Evolutionary conservation across 2,329 filamentous ascomycete genomes (phyloP), one percentile per base, ranked within the genome.

Genomic region (Falciphora oryzae): DNA sequence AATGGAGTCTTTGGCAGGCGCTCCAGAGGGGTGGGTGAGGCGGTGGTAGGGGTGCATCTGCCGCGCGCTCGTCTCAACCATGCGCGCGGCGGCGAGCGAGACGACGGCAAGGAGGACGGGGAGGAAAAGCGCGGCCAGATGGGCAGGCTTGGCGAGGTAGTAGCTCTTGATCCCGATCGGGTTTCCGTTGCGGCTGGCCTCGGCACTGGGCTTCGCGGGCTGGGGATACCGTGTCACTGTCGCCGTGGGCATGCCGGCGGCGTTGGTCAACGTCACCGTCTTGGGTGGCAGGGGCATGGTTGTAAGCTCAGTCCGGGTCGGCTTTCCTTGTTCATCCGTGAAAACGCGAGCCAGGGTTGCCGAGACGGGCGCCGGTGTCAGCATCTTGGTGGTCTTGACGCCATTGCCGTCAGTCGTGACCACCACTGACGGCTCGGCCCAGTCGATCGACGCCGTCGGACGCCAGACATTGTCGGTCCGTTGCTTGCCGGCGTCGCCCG

Each of bases 391-490:
- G 2, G 79, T 82, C 0, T 89, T 80, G 0, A 84, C 89, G 0
- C 81, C 89, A 50, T 92, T 92, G 67, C 75, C 89, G 11, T 81
- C 85, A 35, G 91, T 92, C 83, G 87, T 92, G 82, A 78, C 92
- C 56, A 91, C 44, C 16, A 50, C 44, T 18, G 44, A n/a, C 16
- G 44, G 44, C 44, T 50, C 44, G 44, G 44, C 44, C 44, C 44
- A 50, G 44, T 50, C 22, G 18, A 50, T 50, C 44, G 44, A 50
- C 44, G 44, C 44, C 22, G 18, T n/a, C 44, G 44, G 44, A 7
- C 44, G 44, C 16, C 16, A 50, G 35, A 8, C 11, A 92, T 85
- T 80, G 72, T 32, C 57, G 65, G 16, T 65, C 65, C 57, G 63
- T 66, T 14, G 18, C 18, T 59, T 29, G 58, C 14, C 58, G 29